Evolutionary conservation across 2,329 filamentous ascomycete species (phyloP).

Genomic region (Passalora sequoiae): DNA sequence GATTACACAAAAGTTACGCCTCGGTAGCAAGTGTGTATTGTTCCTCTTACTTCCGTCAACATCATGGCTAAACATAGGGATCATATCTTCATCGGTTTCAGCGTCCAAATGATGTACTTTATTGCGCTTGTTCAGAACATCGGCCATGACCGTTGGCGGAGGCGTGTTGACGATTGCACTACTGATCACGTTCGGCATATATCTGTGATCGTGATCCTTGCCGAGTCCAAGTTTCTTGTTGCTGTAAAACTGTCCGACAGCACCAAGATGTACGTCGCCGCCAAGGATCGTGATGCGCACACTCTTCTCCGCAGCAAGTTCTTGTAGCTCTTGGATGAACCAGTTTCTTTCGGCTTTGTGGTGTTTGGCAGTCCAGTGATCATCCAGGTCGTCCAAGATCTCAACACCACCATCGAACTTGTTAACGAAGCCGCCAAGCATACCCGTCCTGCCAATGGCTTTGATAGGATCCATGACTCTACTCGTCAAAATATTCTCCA

Average conservation of each 20-base stretch:
- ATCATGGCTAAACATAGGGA: slow-evolving; percentile 83
- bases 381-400: slow-evolving; percentile 84
- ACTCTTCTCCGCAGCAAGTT: slow-evolving; percentile 87
- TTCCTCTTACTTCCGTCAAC: slow-evolving; percentile 86
- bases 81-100: slow-evolving; percentile 90
- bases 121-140: slow-evolving; percentile 90
- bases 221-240: slow-evolving; percentile 70
- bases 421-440: slow-evolving; percentile 76
- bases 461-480: slow-evolving; percentile 84
- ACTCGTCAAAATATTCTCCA: slow-evolving; percentile 71
- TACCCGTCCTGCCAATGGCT: slow-evolving; percentile 72
- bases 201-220: slow-evolving; percentile 88
- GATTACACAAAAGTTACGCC: slow-evolving; percentile 94
- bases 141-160: slow-evolving; percentile 78
- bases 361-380: slow-evolving; percentile 95
- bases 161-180: slow-evolving; percentile 93
- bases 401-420: slow-evolving; percentile 89
- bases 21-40: slow-evolving; percentile 81
- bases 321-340: slow-evolving; percentile 85
- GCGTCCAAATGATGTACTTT: slow-evolving; percentile 61
- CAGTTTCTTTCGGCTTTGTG: slow-evolving; percentile 87
- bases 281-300: slow-evolving; percentile 86
- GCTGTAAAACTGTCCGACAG: slow-evolving; percentile 90
- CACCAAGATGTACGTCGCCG: slow-evolving; percentile 89
- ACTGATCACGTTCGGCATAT: slow-evolving; percentile 93